These are phyloP conservation scores for Ilex aquifolium DNA, from an alignment of 257 asterid species.

Conservation along the genomic window DNA sequence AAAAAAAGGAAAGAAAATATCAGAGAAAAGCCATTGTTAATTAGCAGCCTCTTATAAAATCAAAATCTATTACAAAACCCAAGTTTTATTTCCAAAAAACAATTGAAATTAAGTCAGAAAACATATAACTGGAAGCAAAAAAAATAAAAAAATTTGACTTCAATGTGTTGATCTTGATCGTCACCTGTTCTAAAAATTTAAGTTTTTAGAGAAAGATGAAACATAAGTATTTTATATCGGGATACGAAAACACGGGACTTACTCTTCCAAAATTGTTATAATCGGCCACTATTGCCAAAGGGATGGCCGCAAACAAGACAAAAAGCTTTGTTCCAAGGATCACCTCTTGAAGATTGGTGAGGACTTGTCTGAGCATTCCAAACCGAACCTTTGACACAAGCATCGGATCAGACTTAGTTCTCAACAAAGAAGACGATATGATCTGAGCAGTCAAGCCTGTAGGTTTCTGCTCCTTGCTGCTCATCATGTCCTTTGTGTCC, in stretches of 20 bases:
- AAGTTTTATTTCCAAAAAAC: too few species aligned
- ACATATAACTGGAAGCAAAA: too few species aligned
- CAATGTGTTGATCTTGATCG: too few species aligned
- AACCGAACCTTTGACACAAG: slow-evolving; percentile 11
- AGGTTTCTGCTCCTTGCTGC: slow-evolving; percentile 2
- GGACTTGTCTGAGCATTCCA: slow-evolving; percentile 9
- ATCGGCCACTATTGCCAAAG: slow-evolving; percentile 31
- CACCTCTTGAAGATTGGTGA: slow-evolving; percentile 25
- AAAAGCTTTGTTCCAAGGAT: slow-evolving; percentile 41
- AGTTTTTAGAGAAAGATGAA: too few species aligned
- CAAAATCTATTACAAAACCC: too few species aligned
- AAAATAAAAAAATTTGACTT: too few species aligned
- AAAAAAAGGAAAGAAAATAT: not conserved
- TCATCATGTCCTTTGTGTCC: not conserved
- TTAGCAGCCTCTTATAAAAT: too few species aligned
- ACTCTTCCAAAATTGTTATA: slow-evolving; percentile 25
- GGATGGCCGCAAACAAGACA: slow-evolving; percentile 35
- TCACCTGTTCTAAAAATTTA: too few species aligned
- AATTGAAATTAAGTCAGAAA: too few species aligned
- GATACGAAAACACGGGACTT: not conserved
- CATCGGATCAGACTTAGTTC: slow-evolving; percentile 17
- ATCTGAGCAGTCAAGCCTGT: slow-evolving; percentile 11
- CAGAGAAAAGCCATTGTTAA: not conserved
- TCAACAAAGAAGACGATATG: slow-evolving; percentile 21
- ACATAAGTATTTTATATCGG: too few species aligned